Evolutionary conservation across 2,329 filamentous ascomycete species (phyloP).

Genomic region (Ophiocordyceps sinensis): DNA sequence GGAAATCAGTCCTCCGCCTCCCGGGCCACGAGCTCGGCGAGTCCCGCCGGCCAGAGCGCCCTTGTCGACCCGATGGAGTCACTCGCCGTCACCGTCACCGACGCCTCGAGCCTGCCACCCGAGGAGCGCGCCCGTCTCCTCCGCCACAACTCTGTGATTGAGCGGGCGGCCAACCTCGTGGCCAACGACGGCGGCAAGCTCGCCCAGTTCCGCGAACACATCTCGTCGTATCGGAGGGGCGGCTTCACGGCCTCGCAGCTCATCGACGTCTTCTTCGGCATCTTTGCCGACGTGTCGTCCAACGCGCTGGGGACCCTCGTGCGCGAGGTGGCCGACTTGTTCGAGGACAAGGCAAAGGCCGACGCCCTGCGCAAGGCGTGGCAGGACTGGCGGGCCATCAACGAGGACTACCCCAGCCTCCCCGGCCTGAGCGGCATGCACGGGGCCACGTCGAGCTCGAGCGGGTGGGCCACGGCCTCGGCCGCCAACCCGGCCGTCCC

Average conservation of each 20-base stretch:
- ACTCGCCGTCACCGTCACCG: conserved; percentile 35
- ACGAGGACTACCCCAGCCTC: conserved; percentile 85
- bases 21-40: neutral
- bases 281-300: conserved; percentile 67
- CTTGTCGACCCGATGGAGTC: conserved; percentile 9
- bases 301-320: conserved; percentile 76
- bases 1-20: neutral
- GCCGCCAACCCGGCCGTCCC: conserved; percentile 36
- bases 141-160: conserved; percentile 72
- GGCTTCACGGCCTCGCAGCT: conserved; percentile 59
- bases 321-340: conserved; percentile 83
- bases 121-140: conserved; percentile 70
- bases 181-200: conserved; percentile 65
- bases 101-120: conserved; percentile 42
- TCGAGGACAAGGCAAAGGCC: conserved; percentile 66
- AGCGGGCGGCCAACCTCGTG: conserved; percentile 70
- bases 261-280: conserved; percentile 73
- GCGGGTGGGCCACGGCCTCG: conserved; percentile 46
- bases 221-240: conserved; percentile 64
- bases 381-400: conserved; percentile 92
- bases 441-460: conserved; percentile 40
- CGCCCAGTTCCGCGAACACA: conserved; percentile 58
- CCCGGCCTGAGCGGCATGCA: conserved; percentile 60
- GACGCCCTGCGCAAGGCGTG: conserved; percentile 67
- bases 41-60: neutral